Conservation (phyloP, 2,329 filamentous ascomycete genomes). For the Ophiostoma novo-ulmi region DNA sequence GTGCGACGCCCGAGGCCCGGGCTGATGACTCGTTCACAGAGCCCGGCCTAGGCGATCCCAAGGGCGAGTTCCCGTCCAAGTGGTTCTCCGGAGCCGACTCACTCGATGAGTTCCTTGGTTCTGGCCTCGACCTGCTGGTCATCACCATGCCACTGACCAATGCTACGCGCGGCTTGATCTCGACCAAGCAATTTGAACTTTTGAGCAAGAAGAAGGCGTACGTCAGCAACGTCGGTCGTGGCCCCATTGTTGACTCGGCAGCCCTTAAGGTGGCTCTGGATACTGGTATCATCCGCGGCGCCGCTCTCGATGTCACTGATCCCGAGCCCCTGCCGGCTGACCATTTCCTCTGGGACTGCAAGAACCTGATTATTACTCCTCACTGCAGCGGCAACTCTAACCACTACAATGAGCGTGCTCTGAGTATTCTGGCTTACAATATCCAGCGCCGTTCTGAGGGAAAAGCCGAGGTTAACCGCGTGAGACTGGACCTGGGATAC, state of each 20-base stretch:
- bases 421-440: slow-evolving; percentile 22
- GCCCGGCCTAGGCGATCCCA: slow-evolving; percentile 51
- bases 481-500: neutral
- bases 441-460: slow-evolving; percentile 10
- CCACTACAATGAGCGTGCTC: slow-evolving; percentile 18
- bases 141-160: slow-evolving; percentile 40
- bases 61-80: slow-evolving; percentile 37
- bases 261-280: slow-evolving; percentile 49
- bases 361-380: slow-evolving; percentile 49
- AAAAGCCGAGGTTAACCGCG: slow-evolving; percentile 19
- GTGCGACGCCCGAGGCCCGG: slow-evolving; percentile 51
- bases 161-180: slow-evolving; percentile 40
- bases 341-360: slow-evolving; percentile 48
- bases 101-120: slow-evolving; percentile 39
- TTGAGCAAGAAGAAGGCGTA: slow-evolving; percentile 41
- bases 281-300: slow-evolving; percentile 25
- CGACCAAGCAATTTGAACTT: slow-evolving; percentile 33
- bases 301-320: slow-evolving; percentile 15
- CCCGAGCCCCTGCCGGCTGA: slow-evolving; percentile 11
- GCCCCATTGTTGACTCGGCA: slow-evolving; percentile 28
- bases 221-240: slow-evolving; percentile 57
- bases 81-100: slow-evolving; percentile 40
- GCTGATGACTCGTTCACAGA: slow-evolving; percentile 58
- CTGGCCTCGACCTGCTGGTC: slow-evolving; percentile 41
- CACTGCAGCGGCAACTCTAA: slow-evolving; percentile 26